These are phyloP conservation scores for Rhinocladiella similis DNA, from an alignment of 2,329 filamentous ascomycete species.

Conservation along the genomic window DNA sequence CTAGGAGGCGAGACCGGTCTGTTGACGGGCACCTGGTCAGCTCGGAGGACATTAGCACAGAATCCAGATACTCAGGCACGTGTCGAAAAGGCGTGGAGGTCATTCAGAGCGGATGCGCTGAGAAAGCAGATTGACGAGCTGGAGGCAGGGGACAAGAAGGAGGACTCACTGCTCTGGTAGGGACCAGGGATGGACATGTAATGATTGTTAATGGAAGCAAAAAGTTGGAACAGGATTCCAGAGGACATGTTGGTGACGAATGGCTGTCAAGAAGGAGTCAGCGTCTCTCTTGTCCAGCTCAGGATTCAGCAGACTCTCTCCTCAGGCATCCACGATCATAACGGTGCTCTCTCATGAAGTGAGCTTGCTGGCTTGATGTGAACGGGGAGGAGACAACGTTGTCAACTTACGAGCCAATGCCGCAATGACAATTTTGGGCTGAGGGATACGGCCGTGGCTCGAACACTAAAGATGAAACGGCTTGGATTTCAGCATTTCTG, in stretches of 20 bases:
- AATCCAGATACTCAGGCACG: slow-evolving; percentile 56
- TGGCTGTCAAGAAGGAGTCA: not conserved
- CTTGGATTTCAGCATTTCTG: too few relatives aligned
- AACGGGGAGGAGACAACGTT: too few relatives aligned
- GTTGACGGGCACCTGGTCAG: slow-evolving; percentile 57
- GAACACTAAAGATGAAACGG: too few relatives aligned
- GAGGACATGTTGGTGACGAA: not conserved
- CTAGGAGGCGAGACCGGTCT: slow-evolving; percentile 64
- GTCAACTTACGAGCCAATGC: too few relatives aligned
- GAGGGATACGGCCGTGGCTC: too few relatives aligned
- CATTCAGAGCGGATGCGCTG: slow-evolving; percentile 64
- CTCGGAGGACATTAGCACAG: slow-evolving; percentile 52
- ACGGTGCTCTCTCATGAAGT: too few relatives aligned
- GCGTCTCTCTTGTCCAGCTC: too few relatives aligned
- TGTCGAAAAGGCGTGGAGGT: slow-evolving; percentile 64
- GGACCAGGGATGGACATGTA: not conserved
- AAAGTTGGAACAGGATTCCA: not conserved
- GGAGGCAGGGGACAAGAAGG: slow-evolving; percentile 42
- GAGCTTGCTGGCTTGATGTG: too few relatives aligned
- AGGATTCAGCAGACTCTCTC: too few relatives aligned
- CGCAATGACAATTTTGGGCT: too few relatives aligned
- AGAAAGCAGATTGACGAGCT: slow-evolving; percentile 58
- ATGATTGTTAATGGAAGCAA: not conserved
- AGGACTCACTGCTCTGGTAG: slow-evolving; percentile 15
- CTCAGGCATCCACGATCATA: too few relatives aligned